phyloP scores from a whole-genome alignment of 371 early-diverging fungal species.

The Caulochytrium protostelioides region DNA sequence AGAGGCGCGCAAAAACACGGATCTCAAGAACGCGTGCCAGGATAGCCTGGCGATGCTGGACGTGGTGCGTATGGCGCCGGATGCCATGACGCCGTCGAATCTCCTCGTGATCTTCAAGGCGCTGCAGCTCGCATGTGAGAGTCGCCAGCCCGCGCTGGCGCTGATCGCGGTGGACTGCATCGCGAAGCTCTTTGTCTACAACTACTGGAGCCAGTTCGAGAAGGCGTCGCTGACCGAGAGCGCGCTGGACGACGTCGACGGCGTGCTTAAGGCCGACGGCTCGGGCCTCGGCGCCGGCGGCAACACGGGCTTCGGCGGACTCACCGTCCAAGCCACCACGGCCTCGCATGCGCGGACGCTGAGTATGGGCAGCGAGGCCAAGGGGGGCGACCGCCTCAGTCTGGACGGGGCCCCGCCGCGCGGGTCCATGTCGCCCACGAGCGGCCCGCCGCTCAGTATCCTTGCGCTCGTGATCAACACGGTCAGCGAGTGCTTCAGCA shows the following conservation, averaged over 20 bases:
- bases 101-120: conserved; percentile 8
- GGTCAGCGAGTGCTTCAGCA: conserved; percentile 19
- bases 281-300: not conserved
- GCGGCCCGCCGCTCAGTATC: too few relatives aligned
- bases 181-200: conserved; percentile 28
- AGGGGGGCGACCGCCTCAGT: too few relatives aligned
- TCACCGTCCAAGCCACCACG: not conserved
- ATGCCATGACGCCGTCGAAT: not conserved
- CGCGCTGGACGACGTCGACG: too few relatives aligned
- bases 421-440: too few relatives aligned
- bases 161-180: conserved; percentile 27
- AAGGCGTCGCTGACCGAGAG: not conserved
- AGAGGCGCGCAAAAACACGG: conserved; percentile 13
- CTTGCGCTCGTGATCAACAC: conserved; percentile 20
- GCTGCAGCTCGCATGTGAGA: conserved; percentile 24
- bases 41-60: conserved; percentile 7
- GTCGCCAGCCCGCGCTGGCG: conserved; percentile 14
- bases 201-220: conserved; percentile 28
- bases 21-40: conserved; percentile 9
- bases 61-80: not conserved
- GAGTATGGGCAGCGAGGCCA: too few relatives aligned
- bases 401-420: too few relatives aligned
- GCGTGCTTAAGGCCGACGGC: not conserved
- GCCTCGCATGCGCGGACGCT: too few relatives aligned
- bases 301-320: not conserved